Evolutionary conservation across 83 land plant genomes (phyloP).

Genomic region (Picea engelmannii): DNA sequence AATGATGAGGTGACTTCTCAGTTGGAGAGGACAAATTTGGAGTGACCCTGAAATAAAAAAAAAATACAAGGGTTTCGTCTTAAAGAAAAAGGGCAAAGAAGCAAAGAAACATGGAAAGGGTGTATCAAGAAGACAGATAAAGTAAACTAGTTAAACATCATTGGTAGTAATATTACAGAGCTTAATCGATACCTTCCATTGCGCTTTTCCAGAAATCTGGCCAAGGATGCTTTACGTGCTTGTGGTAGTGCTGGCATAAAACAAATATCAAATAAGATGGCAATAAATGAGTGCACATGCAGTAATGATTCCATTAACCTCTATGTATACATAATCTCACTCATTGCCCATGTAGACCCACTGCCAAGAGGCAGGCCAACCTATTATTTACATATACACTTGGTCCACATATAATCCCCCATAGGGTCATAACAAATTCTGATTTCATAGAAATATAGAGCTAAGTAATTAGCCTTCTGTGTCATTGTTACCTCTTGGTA

Average conservation of each 20-base stretch:
- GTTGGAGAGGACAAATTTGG: not conserved
- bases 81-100: not conserved
- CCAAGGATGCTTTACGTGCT: conserved; percentile 21
- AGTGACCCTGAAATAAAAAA: conserved; percentile 4
- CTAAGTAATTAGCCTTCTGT: too few relatives aligned
- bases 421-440: too few relatives aligned
- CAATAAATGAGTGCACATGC: not conserved
- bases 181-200: conserved; percentile 18
- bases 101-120: not conserved
- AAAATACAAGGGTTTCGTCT: not conserved
- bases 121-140: not conserved
- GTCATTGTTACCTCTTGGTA: too few relatives aligned
- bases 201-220: conserved; percentile 22
- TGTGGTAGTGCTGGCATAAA: conserved; percentile 19
- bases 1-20: not conserved
- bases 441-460: too few relatives aligned
- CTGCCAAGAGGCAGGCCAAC: too few relatives aligned
- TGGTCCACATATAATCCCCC: too few relatives aligned
- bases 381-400: too few relatives aligned
- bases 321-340: too few relatives aligned
- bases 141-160: not conserved
- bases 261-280: conserved; percentile 7
- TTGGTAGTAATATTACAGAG: not conserved
- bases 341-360: too few relatives aligned
- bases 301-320: too few relatives aligned